phyloP scores from a whole-genome alignment of 345 rosid genomes.

The Draba incana region DNA sequence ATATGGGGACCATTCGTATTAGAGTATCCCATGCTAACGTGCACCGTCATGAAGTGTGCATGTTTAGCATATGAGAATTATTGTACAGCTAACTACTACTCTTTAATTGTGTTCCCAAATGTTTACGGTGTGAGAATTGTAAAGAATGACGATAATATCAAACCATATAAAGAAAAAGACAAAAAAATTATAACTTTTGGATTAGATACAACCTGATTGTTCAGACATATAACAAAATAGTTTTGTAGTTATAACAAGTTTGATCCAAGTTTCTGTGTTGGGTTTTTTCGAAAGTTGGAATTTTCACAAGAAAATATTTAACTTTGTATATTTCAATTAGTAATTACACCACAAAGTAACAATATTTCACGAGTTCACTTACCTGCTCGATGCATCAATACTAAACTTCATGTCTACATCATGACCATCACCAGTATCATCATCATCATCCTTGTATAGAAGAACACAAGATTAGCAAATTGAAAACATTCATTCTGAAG shows the following conservation, averaged over 20 bases:
- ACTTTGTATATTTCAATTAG: no score
- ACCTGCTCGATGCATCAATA: constrained; percentile 64
- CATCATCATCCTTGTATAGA: constrained; percentile 3
- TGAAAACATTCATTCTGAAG: constrained; percentile 21
- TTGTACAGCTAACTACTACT: constrained; percentile 47
- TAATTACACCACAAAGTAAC: constrained; percentile 29
- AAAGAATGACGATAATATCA: constrained; percentile 14
- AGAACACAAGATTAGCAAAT: constrained; percentile 21
- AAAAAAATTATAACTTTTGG: background rate
- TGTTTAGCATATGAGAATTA: constrained; percentile 36
- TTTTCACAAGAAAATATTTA: constrained; percentile 33
- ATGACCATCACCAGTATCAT: constrained; percentile 11
- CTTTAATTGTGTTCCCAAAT: constrained; percentile 15
- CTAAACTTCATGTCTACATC: constrained; percentile 42
- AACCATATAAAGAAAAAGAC: background rate
- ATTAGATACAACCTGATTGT: constrained; percentile 28
- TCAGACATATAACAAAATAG: constrained; percentile 2
- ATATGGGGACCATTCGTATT: constrained; percentile 61
- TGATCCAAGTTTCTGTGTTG: constrained; percentile 25
- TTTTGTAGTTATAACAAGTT: constrained; percentile 4
- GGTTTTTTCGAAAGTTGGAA: constrained; percentile 38
- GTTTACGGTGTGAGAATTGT: constrained; percentile 3
- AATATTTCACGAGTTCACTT: constrained; percentile 16
- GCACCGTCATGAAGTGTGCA: constrained; percentile 60
- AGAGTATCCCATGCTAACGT: constrained; percentile 77